Evolutionary conservation across 1,139 yeast species (phyloP).

Genomic region (Pichia sp.): DNA sequence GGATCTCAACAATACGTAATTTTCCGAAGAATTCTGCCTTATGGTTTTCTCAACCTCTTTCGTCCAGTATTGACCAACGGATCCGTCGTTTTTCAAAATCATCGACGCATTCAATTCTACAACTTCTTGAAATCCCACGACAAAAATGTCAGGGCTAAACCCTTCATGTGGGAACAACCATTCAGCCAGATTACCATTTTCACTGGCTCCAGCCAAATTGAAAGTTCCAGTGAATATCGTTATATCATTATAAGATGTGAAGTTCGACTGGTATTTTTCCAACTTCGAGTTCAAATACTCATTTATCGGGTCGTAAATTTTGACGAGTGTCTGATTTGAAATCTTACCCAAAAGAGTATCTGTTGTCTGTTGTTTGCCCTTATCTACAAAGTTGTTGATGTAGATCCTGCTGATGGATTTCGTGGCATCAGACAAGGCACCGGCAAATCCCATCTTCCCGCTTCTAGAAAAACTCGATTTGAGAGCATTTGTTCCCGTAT

Average conservation of each 20-base stretch:
- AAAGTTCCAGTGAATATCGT: slow-evolving; percentile 76
- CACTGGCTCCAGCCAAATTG: slow-evolving; percentile 73
- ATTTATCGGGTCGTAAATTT: slow-evolving; percentile 78
- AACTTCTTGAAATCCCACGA: slow-evolving; percentile 88
- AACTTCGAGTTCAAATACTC: slow-evolving; percentile 69
- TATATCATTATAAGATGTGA: slow-evolving; percentile 52
- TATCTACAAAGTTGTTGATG: slow-evolving; percentile 92
- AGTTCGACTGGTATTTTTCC: slow-evolving; percentile 40
- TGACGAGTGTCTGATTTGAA: slow-evolving; percentile 61
- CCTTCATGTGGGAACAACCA: slow-evolving; percentile 76
- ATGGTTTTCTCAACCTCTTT: slow-evolving; percentile 46
- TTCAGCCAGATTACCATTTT: slow-evolving; percentile 45
- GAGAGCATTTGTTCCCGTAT: slow-evolving; percentile 94
- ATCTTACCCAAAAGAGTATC: slow-evolving; percentile 80
- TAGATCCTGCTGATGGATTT: slow-evolving; percentile 93
- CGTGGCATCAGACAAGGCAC: slow-evolving; percentile 92
- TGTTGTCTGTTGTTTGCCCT: slow-evolving; percentile 77
- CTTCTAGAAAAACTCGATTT: slow-evolving; percentile 90
- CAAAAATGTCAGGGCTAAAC: slow-evolving; percentile 58
- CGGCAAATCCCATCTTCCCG: slow-evolving; percentile 94
- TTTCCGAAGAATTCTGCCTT: slow-evolving; percentile 31
- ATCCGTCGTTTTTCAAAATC: slow-evolving; percentile 58
- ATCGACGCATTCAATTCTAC: slow-evolving; percentile 87
- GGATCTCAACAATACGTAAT: slow-evolving; percentile 64
- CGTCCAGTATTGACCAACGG: slow-evolving; percentile 61